These are phyloP conservation scores for Setaria viridis DNA, from an alignment of 202 grass and related monocot genomes.

Conservation along the genomic window DNA sequence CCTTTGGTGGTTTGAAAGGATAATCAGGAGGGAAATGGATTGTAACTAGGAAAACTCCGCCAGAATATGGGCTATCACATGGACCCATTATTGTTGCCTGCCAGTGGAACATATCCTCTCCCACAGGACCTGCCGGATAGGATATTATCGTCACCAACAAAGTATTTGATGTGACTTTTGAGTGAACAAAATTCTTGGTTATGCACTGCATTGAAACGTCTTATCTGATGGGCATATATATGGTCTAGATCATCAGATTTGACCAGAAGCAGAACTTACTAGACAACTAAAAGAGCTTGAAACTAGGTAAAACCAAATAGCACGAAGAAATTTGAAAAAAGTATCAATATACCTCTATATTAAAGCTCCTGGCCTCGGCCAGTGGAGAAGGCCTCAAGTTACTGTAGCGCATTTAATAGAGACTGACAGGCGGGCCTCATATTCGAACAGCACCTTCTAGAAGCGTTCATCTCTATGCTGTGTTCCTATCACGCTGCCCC, in stretches of 20 bases:
- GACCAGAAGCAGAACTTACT: slow-evolving; percentile 27
- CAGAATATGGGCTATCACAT: slow-evolving; percentile 87
- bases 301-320: slow-evolving; percentile 25
- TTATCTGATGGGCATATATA: slow-evolving; percentile 6
- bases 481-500: no score
- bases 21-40: slow-evolving; percentile 99
- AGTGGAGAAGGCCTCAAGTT: no score
- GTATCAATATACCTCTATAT: no score
- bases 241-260: not conserved
- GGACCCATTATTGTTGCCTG: slow-evolving; percentile 97
- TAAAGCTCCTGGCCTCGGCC: no score
- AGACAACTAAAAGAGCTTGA: not conserved
- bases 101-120: slow-evolving; percentile 94
- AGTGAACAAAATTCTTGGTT: not conserved
- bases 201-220: not conserved
- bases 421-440: no score
- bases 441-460: no score
- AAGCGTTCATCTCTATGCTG: no score
- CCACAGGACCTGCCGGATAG: slow-evolving; percentile 70
- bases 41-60: slow-evolving; percentile 91
- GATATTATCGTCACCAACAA: slow-evolving; percentile 23
- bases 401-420: no score
- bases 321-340: not conserved
- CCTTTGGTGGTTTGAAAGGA: slow-evolving; percentile 97
- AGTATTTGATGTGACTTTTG: not conserved